Evolutionary conservation across 2,329 filamentous ascomycete species (phyloP).

Genomic region (Rutstroemia sp.): DNA sequence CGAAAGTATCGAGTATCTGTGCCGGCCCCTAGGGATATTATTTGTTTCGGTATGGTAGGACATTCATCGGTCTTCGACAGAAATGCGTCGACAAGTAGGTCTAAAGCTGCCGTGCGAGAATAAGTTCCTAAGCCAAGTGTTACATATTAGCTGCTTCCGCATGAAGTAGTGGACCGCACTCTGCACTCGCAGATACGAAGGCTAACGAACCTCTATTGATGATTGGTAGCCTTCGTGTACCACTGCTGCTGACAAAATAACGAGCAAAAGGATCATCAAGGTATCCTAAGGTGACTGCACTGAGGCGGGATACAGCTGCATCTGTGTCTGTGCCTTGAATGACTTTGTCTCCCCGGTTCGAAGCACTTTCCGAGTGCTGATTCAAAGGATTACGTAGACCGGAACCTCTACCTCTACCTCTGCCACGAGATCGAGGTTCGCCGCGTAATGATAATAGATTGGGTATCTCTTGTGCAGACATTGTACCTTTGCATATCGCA

Average conservation of each 20-base stretch:
- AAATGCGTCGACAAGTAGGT: constrained; percentile 68
- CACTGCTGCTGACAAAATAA: constrained; percentile 54
- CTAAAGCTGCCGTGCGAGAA: constrained; percentile 76
- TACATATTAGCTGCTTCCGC: not conserved
- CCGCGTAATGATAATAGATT: constrained; percentile 60
- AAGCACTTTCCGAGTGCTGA: not conserved
- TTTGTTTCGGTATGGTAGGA: constrained; percentile 51
- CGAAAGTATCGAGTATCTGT: constrained; percentile 87
- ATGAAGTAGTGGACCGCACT: not conserved
- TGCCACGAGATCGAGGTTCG: constrained; percentile 33
- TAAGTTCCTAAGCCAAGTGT: constrained; percentile 64
- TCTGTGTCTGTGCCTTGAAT: constrained; percentile 90
- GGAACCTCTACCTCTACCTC: constrained; percentile 37
- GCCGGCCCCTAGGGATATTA: constrained; percentile 87
- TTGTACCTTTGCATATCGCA: constrained; percentile 31
- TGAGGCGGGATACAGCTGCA: constrained; percentile 80
- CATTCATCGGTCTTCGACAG: constrained; percentile 33
- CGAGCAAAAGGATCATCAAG: constrained; percentile 73
- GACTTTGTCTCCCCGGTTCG: constrained; percentile 50
- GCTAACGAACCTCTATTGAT: constrained; percentile 74
- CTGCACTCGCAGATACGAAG: constrained; percentile 7
- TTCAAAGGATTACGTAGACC: constrained; percentile 29
- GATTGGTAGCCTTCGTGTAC: constrained; percentile 68
- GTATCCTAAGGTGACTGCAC: constrained; percentile 80
- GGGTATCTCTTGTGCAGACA: constrained; percentile 70